Conservation (phyloP, 371 early-diverging fungal genomes). For the Apophysomyces elegans region DNA sequence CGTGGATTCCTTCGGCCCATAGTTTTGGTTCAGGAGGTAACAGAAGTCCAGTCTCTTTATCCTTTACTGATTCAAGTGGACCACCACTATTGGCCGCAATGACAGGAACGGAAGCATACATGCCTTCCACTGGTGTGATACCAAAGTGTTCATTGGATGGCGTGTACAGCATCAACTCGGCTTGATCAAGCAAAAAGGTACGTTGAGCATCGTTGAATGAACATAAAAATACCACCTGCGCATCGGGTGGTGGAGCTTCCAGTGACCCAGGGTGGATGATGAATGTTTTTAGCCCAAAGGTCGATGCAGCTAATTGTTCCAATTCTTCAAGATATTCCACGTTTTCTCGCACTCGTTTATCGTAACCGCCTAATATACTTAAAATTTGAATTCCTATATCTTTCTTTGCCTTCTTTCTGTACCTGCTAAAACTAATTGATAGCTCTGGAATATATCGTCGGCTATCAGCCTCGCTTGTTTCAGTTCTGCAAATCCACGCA, state of each 20-base stretch:
- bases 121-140: constrained; percentile 95
- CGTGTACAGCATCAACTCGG: constrained; percentile 84
- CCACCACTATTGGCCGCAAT: constrained; percentile 90
- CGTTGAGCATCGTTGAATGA: constrained; percentile 88
- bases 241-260: constrained; percentile 39
- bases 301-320: constrained; percentile 53
- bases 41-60: constrained; percentile 81
- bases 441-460: constrained; percentile 33
- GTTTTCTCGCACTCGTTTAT: constrained; percentile 83
- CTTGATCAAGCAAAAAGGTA: constrained; percentile 66
- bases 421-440: constrained; percentile 73
- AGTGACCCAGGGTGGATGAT: constrained; percentile 40
- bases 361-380: constrained; percentile 78
- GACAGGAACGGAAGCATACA: constrained; percentile 88
- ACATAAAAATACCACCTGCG: constrained; percentile 84
- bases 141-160: constrained; percentile 96
- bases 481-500: constrained; percentile 73
- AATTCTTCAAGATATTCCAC: constrained; percentile 82
- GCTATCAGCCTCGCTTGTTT: constrained; percentile 29
- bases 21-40: constrained; percentile 59
- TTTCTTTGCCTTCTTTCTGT: not conserved
- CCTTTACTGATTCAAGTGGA: constrained; percentile 77
- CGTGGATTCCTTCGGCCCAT: constrained; percentile 70
- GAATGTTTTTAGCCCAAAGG: constrained; percentile 47
- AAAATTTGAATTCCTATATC: not conserved